Base-by-base conservation (phyloP, 306 rosid species). In the Vigna mungo region DNA sequence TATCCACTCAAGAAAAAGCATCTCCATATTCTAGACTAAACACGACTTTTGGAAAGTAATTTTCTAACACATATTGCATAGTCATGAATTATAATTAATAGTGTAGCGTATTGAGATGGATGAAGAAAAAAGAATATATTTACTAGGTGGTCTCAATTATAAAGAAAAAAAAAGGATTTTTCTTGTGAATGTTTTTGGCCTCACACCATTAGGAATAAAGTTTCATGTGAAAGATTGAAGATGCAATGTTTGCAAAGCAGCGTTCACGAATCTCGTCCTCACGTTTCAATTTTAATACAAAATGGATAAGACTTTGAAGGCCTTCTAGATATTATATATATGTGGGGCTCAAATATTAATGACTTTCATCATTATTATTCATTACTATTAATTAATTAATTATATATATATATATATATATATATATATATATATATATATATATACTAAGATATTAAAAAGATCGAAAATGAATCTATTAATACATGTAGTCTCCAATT, bases 221-320 rank as follows among this genome's bases (percentile, higher is more conserved):
- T 30, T 34, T 18, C 6, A 10, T 41, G 43, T 51, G 47, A 63
- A 64, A 32, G 58, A 44, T 20, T 41, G 53, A 17, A 66, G 53
- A 41, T 43, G 41, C 27, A 39, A 62, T 71, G 43, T 37, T 77
- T 6, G 48, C 9, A 27, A 51, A 36, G 15, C 20, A 23, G 39
- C 65, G 61, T 32, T 36, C 47, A n/a, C 8, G 15, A 62, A 61
- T 7, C 67, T 14, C 44, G 34, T 14, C 68, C 68, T 79, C 72
- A 72, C 74, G 74, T 64, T 72, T 80, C 83, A 64, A 65, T 65
- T 80, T 65, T 20, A 55, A 74, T 56, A 58, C 48, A 13, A 55
- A 3, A 80, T 1, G 64, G 55, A 66, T 66, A 80, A 74, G 63
- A 55, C 34, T 54, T 36, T 16, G 36, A 56, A 55, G n/a, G 18